These are phyloP conservation scores for Articulospora tetracladia DNA, from an alignment of 495 filamentous ascomycete genomes.

Conservation along the genomic window DNA sequence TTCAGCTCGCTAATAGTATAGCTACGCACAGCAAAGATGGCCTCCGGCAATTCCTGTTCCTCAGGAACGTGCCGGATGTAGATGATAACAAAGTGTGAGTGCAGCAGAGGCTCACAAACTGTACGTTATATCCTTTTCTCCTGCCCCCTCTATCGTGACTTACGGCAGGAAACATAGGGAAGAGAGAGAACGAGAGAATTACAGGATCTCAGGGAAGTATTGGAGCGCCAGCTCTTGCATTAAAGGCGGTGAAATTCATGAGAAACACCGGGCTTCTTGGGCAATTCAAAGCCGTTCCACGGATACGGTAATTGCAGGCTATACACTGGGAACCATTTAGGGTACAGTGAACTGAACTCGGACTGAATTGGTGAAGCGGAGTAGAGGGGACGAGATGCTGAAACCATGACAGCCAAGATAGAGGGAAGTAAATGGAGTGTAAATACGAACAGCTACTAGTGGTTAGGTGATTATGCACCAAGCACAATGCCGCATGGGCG, in stretches of 20 bases:
- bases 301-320: too few species aligned
- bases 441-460: too few species aligned
- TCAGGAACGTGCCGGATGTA: conserved; percentile 11
- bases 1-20: conserved; percentile 7
- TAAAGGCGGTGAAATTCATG: conserved; percentile 12
- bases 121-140: conserved; percentile 1
- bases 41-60: conserved; percentile 7
- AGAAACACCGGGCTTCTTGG: conserved; percentile 6
- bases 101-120: conserved; percentile 7
- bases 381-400: too few species aligned
- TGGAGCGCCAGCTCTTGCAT: conserved; percentile 4
- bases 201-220: conserved; percentile 9
- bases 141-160: conserved; percentile 5
- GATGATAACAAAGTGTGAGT: conserved; percentile 12
- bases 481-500: too few species aligned
- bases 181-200: conserved; percentile 10
- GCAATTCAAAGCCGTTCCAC: too few species aligned
- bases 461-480: too few species aligned
- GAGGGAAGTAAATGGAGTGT: too few species aligned
- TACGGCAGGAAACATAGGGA: conserved; percentile 9
- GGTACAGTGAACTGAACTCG: too few species aligned
- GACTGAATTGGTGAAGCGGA: too few species aligned
- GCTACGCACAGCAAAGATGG: conserved; percentile 13
- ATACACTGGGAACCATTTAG: too few species aligned
- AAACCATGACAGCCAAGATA: too few species aligned